Conservation (phyloP, 2,329 filamentous ascomycete species). For the Plenodomus tracheiphilus region DNA sequence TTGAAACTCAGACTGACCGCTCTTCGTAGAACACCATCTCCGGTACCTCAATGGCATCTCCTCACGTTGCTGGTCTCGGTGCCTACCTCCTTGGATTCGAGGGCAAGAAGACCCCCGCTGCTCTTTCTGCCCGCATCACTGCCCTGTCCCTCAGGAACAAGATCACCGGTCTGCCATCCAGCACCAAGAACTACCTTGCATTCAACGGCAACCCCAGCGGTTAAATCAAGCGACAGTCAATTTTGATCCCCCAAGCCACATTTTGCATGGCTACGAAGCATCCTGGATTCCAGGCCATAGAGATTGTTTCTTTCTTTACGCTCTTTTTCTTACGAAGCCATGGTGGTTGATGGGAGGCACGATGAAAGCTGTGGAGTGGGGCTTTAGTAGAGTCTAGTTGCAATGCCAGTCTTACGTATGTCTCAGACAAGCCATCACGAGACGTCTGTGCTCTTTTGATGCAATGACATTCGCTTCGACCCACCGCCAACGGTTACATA, state of each 20-base stretch:
- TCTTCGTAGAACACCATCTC: constrained; percentile 54
- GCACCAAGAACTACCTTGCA: constrained; percentile 58
- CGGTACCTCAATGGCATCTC: constrained; percentile 69
- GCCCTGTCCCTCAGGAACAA: constrained; percentile 48
- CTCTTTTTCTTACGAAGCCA: constrained; percentile 8
- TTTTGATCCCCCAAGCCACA: neutral
- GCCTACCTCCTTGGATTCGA: constrained; percentile 67
- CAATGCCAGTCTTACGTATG: neutral
- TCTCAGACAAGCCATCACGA: neutral
- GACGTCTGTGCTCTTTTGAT: neutral
- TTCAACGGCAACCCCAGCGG: constrained; percentile 55
- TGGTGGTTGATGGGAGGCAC: constrained; percentile 3
- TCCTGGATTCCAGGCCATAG: neutral
- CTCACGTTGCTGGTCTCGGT: constrained; percentile 70
- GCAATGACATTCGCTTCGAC: neutral
- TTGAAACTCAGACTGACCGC: constrained; percentile 1
- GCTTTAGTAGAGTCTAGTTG: neutral
- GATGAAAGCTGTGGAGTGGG: neutral
- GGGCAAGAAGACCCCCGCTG: constrained; percentile 50
- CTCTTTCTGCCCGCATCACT: constrained; percentile 54
- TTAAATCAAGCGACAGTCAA: constrained; percentile 7
- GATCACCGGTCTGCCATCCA: constrained; percentile 48
- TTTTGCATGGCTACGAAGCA: neutral
- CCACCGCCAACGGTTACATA: neutral
- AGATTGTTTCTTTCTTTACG: constrained; percentile 2